A percentile compares a stretch with the other conserved stretches of the same genome.
Conservation (phyloP, 2,329 filamentous ascomycete genomes). For the Aspergillus bombycis region DNA sequence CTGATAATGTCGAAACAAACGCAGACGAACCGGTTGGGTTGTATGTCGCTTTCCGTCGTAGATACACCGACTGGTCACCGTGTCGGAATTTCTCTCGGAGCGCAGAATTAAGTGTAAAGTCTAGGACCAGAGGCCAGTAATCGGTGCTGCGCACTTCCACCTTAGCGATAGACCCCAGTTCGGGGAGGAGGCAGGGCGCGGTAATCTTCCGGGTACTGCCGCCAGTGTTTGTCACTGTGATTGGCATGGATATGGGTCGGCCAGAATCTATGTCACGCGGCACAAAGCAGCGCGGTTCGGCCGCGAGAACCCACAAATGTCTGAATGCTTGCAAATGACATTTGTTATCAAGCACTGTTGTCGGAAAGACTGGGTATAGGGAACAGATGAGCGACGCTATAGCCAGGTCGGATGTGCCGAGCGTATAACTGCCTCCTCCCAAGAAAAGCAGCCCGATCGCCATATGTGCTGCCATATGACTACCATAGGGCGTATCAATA, state of each 20-base stretch:
- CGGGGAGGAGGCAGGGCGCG: constrained; percentile 61
- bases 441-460: constrained; percentile 90
- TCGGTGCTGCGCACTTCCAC: constrained; percentile 52
- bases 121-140: constrained; percentile 81
- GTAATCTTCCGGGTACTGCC: constrained; percentile 40
- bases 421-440: constrained; percentile 88
- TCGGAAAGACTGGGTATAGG: constrained; percentile 93
- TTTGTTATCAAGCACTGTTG: constrained; percentile 86
- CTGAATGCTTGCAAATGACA: constrained; percentile 95
- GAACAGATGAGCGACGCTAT: constrained; percentile 84
- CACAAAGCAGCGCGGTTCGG: constrained; percentile 85
- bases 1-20: constrained; percentile 76
- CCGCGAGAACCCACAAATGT: constrained; percentile 94
- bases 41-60: constrained; percentile 70
- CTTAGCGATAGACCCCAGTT: constrained; percentile 42
- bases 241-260: constrained; percentile 73
- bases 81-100: constrained; percentile 66
- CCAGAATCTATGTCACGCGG: constrained; percentile 84
- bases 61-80: constrained; percentile 71
- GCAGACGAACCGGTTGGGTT: constrained; percentile 61
- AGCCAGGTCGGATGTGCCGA: constrained; percentile 84
- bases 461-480: constrained; percentile 88
- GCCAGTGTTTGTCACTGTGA: constrained; percentile 65
- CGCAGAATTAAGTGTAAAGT: constrained; percentile 67
- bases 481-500: constrained; percentile 83